Evolutionary conservation across 768 basidiomycete species (phyloP).

Genomic region (Trametes gibbosa): DNA sequence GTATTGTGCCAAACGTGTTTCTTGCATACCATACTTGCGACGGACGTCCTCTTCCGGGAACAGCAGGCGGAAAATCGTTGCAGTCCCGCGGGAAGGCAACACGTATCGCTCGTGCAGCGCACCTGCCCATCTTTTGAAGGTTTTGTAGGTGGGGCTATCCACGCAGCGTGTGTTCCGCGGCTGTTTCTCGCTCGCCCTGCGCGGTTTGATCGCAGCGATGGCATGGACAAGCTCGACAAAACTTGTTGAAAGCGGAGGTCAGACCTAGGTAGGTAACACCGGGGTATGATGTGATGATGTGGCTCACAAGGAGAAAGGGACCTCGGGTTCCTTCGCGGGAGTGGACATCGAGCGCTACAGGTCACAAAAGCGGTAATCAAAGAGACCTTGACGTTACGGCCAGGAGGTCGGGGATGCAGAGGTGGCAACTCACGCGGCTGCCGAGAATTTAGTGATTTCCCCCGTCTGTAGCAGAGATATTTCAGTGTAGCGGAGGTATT

Average conservation of each 20-base stretch:
- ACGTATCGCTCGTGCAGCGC: slow-evolving; percentile 19
- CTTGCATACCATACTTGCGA: slow-evolving; percentile 73
- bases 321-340: not conserved
- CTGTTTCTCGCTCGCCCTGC: slow-evolving; percentile 6
- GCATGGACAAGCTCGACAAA: slow-evolving; percentile 20
- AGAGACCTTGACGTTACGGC: not conserved
- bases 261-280: too few relatives aligned
- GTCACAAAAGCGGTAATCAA: not conserved
- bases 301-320: slow-evolving; percentile 20
- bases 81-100: slow-evolving; percentile 42
- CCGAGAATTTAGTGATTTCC: not conserved
- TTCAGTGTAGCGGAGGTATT: not conserved
- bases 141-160: slow-evolving; percentile 13
- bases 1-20: slow-evolving; percentile 51
- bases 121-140: slow-evolving; percentile 21
- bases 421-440: too few relatives aligned
- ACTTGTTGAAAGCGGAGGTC: not conserved
- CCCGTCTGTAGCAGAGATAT: not conserved
- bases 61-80: slow-evolving; percentile 67
- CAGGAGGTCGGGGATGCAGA: not conserved
- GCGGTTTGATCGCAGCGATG: slow-evolving; percentile 13
- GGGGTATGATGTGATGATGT: not conserved
- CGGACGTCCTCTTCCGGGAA: slow-evolving; percentile 79
- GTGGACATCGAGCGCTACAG: slow-evolving; percentile 2
- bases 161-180: not conserved